A percentile compares a stretch with the other conserved stretches of the same genome.
Evolutionary conservation across 192 early-diverging fungal genomes (phyloP).

Genomic region (Coemansia reversa): DNA sequence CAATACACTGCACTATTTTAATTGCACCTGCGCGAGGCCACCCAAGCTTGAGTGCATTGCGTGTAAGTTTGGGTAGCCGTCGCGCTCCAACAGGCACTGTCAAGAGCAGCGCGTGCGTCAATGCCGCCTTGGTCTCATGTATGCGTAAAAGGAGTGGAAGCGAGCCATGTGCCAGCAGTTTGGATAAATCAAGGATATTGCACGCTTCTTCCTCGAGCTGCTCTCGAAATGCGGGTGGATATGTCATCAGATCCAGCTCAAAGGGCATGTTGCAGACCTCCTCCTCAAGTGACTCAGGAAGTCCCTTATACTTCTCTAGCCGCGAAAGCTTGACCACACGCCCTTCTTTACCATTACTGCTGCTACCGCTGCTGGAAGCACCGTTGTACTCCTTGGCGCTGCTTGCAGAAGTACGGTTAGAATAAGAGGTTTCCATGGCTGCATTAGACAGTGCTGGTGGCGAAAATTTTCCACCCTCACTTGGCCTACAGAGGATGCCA

Average conservation of each 20-base stretch:
- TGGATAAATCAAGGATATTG: constrained; percentile 45
- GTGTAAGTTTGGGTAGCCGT: constrained; percentile 31
- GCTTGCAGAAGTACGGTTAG: constrained; percentile 38
- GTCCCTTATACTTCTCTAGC: constrained; percentile 50
- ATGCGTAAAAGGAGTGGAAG: constrained; percentile 48
- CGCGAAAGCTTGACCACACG: constrained; percentile 46
- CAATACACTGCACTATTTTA: constrained; percentile 42
- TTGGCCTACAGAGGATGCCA: constrained; percentile 2
- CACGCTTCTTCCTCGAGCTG: constrained; percentile 45
- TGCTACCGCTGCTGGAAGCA: constrained; percentile 15
- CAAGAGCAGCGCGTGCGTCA: constrained; percentile 45
- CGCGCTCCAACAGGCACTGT: constrained; percentile 32
- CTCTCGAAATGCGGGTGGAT: constrained; percentile 49
- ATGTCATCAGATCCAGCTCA: constrained; percentile 46
- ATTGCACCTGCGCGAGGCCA: constrained; percentile 50
- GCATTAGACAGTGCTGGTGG: constrained; percentile 1
- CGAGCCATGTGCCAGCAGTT: constrained; percentile 39
- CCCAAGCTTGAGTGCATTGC: constrained; percentile 51
- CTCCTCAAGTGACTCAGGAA: constrained; percentile 50
- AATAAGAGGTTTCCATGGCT: constrained; percentile 3
- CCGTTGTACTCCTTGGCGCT: constrained; percentile 13
- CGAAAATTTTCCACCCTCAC: background rate
- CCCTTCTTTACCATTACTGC: constrained; percentile 22
- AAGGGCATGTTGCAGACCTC: constrained; percentile 39
- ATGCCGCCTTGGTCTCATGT: constrained; percentile 50